phyloP scores from a whole-genome alignment of 106 monocot genomes.

The Phalaenopsis equestris region DNA sequence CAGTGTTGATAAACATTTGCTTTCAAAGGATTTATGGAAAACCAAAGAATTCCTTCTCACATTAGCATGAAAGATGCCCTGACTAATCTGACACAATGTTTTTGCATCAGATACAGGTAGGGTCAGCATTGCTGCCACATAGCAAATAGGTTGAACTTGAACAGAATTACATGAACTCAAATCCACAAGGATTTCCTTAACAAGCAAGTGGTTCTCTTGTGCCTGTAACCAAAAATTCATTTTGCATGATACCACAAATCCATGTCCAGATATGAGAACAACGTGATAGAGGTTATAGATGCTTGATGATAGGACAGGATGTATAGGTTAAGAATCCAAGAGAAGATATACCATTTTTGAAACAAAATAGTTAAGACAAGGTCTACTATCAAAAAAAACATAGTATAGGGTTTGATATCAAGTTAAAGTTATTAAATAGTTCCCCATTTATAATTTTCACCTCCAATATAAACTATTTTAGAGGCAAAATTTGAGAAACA shows the following conservation, averaged over 20 bases:
- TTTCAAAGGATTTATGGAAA: conserved; percentile 13
- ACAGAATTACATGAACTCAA: not conserved
- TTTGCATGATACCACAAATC: not conserved
- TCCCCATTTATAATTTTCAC: no score
- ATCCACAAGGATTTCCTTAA: not conserved
- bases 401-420: no score
- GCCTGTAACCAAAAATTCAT: not conserved
- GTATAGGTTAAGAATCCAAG: no score
- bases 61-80: conserved; percentile 8
- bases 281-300: no score
- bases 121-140: conserved; percentile 35
- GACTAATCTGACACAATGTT: not conserved
- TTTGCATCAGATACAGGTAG: conserved; percentile 5
- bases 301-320: no score
- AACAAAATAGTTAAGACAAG: no score
- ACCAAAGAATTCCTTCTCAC: conserved; percentile 1
- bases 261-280: no score
- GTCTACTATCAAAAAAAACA: no score
- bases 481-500: no score
- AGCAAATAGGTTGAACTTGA: not conserved
- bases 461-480: no score
- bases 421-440: no score
- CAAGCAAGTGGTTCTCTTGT: not conserved
- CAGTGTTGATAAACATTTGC: conserved; percentile 12
- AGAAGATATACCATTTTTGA: no score